A percentile compares a stretch with the other conserved stretches of the same genome.
Conservation (phyloP, 2,329 filamentous ascomycete genomes). For the Parastagonospora nodorum region DNA sequence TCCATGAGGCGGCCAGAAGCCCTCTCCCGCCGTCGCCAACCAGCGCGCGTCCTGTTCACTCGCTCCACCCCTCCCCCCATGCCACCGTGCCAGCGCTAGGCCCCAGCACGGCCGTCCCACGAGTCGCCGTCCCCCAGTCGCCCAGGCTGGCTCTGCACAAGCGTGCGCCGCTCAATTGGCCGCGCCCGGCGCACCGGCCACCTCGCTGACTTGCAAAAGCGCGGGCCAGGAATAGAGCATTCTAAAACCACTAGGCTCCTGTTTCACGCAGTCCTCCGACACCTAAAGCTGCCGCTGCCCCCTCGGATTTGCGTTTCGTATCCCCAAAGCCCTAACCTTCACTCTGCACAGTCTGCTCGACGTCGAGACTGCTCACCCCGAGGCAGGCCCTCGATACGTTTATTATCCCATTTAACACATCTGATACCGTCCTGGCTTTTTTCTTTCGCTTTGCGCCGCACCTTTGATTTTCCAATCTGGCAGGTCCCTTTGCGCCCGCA, state of each 20-base stretch:
- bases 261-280: conserved; percentile 47
- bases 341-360: conserved; percentile 39
- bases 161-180: conserved; percentile 26
- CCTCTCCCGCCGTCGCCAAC: no score
- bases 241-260: conserved; percentile 46
- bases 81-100: conserved; percentile 9
- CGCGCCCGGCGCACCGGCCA: conserved; percentile 27
- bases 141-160: conserved; percentile 12
- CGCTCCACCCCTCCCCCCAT: conserved; percentile 9
- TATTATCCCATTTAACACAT: conserved; percentile 42
- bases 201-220: conserved; percentile 29
- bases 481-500: conserved; percentile 41
- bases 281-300: conserved; percentile 48
- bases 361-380: conserved; percentile 41
- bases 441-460: conserved; percentile 46
- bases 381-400: conserved; percentile 48
- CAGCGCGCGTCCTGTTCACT: background rate
- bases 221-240: conserved; percentile 40
- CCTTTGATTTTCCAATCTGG: conserved; percentile 44
- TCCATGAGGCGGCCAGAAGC: background rate
- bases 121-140: conserved; percentile 26
- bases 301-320: conserved; percentile 47
- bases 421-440: conserved; percentile 43
- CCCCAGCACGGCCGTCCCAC: conserved; percentile 23
- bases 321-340: conserved; percentile 41